These are phyloP conservation scores for Balamuthia mandrillaris DNA, from an alignment of 208 protist species.

Conservation along the genomic window DNA sequence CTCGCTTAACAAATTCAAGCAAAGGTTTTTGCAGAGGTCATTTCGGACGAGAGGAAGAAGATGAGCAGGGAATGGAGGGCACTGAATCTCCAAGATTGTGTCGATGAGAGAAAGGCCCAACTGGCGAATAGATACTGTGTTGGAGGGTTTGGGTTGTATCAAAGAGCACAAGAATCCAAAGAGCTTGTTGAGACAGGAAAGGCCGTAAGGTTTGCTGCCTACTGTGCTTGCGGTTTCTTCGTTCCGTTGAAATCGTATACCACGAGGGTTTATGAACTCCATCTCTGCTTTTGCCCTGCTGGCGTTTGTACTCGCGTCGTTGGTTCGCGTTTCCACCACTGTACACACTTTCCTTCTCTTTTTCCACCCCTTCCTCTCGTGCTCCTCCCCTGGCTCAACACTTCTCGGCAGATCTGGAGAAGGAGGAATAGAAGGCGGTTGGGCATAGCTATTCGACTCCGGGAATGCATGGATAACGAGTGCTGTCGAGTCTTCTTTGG, in stretches of 20 bases:
- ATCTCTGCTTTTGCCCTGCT: not conserved
- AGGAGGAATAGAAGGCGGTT: too few species aligned
- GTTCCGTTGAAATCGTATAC: constrained; percentile 17
- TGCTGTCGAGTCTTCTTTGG: too few species aligned
- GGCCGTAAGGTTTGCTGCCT: not conserved
- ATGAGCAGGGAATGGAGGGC: not conserved
- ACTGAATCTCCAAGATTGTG: not conserved
- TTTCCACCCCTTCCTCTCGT: too few species aligned
- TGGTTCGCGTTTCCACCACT: too few species aligned
- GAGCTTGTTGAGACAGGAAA: constrained; percentile 5
- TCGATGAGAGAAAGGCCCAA: constrained; percentile 1
- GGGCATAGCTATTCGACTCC: too few species aligned
- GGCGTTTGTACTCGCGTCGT: too few species aligned
- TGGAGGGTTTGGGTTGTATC: constrained; percentile 5
- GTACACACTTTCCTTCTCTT: too few species aligned
- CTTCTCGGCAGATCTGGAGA: too few species aligned
- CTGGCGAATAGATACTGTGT: not conserved
- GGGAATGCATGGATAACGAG: too few species aligned
- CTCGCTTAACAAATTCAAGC: not conserved
- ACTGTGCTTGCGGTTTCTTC: not conserved
- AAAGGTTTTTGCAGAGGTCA: constrained; percentile 2
- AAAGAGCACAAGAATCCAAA: constrained; percentile 28
- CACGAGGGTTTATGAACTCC: constrained; percentile 18
- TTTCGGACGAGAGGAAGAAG: not conserved
- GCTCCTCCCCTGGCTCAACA: too few species aligned